These are phyloP conservation scores for Sedum album DNA, from an alignment of 164 flowering plant genomes.

Conservation along the genomic window DNA sequence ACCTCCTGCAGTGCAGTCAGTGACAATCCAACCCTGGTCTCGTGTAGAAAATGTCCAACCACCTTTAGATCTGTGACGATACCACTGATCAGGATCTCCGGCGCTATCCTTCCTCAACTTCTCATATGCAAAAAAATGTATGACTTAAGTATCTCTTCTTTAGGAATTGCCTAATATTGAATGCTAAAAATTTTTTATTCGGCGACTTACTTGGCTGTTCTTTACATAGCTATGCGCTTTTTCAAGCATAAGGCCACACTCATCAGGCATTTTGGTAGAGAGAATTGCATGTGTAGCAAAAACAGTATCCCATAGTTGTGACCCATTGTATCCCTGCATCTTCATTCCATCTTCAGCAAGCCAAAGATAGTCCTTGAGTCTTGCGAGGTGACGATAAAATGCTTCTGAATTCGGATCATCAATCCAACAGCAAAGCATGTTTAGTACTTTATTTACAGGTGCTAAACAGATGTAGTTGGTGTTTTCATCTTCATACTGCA, in stretches of 20 bases:
- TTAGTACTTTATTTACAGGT: conserved; percentile 73
- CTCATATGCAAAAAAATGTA: conserved; percentile 12
- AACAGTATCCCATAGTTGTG: conserved; percentile 67
- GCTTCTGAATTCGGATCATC: conserved; percentile 72
- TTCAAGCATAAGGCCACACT: conserved; percentile 34
- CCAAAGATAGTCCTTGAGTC: conserved; percentile 75
- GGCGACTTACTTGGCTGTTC: conserved; percentile 42
- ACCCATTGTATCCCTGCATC: conserved; percentile 80
- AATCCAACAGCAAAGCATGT: conserved; percentile 82
- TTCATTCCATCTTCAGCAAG: conserved; percentile 90
- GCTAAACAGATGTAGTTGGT: conserved; percentile 55
- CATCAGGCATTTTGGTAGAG: conserved; percentile 40
- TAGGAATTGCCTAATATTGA: no score
- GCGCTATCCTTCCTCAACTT: conserved; percentile 57
- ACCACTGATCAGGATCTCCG: conserved; percentile 53
- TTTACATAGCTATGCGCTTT: conserved; percentile 52
- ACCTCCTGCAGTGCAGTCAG: conserved; percentile 87
- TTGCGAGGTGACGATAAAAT: conserved; percentile 62
- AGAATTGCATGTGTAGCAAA: conserved; percentile 58
- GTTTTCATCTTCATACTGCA: conserved; percentile 32
- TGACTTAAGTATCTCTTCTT: no score
- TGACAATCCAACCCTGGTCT: conserved; percentile 81
- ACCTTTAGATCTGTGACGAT: conserved; percentile 86
- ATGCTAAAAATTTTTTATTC: no score
- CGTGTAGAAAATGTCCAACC: conserved; percentile 92